Base-by-base conservation (phyloP, 495 filamentous ascomycete genomes). In the Penicillium daleae region DNA sequence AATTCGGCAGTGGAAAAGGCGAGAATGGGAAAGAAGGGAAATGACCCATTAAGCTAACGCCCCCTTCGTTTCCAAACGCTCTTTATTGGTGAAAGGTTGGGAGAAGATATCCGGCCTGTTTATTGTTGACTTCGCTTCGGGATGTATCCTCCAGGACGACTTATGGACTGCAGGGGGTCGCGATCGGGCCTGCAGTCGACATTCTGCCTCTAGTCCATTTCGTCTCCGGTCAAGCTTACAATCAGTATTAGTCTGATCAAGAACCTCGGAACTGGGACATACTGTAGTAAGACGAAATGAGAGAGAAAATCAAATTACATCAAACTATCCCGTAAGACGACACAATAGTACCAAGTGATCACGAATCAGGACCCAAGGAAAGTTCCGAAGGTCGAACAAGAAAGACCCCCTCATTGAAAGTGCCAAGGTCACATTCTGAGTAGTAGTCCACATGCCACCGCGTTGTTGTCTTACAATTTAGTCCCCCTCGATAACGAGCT, bases 191-290 rank as follows among this genome's bases (percentile, higher is more conserved):
- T 33, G 50, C 37, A 63, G 40, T 48, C 29, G 7, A 4, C 19
- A 8, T 37, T 31, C 33, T 29, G 32, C 32, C 10, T 56, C 32
- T 42, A 39, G 35, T 56, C 54, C 15, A 12, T 29, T 39, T 56
- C 17, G 29, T 52, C 56, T 31, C 50, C 56, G 44, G 56, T 63
- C 61, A 51, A 37, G 54, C 54, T 44, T 44, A 19, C 29, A 56
- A 56, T 57, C 15, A 7, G 27, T 6, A 27, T 48, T 7, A 48
- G 24, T 31, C 19, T n/a, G n/a, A 46, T 22, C 19, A 21, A 22
- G 5, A 1, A 10, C 42, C 42, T 17, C 3, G 13, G 13, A 8
- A 15, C 19, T 8, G 6, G 9, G 10, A 24, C 7, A 5, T 4
- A n/a, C n/a, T n/a, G n/a, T n/a, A 21, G 21, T 24, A 10, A 46